Base-by-base conservation (phyloP, 441 rosid species). In the Jatropha podagrica region DNA sequence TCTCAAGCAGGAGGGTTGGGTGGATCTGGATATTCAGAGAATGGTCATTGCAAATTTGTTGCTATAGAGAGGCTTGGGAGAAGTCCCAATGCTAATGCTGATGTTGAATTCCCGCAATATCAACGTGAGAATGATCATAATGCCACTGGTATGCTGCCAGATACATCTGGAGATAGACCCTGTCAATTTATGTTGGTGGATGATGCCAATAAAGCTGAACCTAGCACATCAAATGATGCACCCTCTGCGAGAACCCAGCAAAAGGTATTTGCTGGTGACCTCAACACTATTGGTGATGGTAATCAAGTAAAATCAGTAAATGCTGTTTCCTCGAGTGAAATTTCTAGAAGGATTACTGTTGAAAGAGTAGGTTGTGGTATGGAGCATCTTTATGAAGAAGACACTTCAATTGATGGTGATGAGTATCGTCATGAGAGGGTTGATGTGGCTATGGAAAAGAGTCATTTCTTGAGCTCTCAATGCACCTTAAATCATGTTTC, bases 401-500 rank as follows among this genome's bases (percentile, higher is more conserved):
- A 87, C 44, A 62, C 64, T 4, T 83, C 82, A n/a, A 80, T 73
- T 48, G 81, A 79, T 32, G 73, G 76, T 55, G 78, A 73, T 77
- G 82, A 70, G 11, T 61, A 63, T 64, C 60, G 23, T 20, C 77
- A 65, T 12, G 85, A 79, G 67, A 78, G 54, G 56, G 56, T 76
- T 77, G 80, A 85, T 72, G 80, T 83, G 72, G 73, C 69, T 52
- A 60, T 37, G 77, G 78, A 76, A 82, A 87, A 82, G 80, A 73
- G 65, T 68, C 82, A 72, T 44, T 84, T 89, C 71, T 55, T 89
- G 72, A 79, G 65, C 77, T 83, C 86, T 60, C 84, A 72, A 9
- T 75, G 77, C 63, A 72, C 69, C 5, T 56, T 73, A 49, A 59
- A 70, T 75, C 74, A 72, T 68, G 76, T 79, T 78, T 74, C 78